Percentiles rank a stretch among this genome's conserved stretches.
Evolutionary conservation across 345 rosid genomes (phyloP).

Genomic region (Sisymbrium irio): DNA sequence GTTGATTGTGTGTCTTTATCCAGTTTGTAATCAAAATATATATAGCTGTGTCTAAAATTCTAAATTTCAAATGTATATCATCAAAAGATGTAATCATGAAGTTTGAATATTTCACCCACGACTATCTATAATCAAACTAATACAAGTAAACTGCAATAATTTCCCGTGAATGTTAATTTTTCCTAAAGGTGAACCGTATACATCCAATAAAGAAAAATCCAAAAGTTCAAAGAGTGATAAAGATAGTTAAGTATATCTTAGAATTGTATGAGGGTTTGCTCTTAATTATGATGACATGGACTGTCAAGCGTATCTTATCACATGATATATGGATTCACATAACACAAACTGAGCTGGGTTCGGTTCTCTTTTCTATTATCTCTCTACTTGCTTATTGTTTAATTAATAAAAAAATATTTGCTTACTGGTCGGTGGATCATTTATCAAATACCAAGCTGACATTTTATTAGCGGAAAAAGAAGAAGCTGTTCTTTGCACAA

Average conservation of each 20-base stretch:
- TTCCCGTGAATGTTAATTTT: too few species aligned
- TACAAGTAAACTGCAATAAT: too few species aligned
- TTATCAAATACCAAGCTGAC: slow-evolving; percentile 15
- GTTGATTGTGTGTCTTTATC: too few species aligned
- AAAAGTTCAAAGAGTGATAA: not conserved
- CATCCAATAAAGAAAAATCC: too few species aligned
- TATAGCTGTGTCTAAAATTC: too few species aligned
- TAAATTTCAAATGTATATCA: too few species aligned
- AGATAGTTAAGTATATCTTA: not conserved
- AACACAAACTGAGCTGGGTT: slow-evolving; percentile 21
- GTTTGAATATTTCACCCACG: too few species aligned
- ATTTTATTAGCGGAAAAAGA: not conserved
- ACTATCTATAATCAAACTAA: too few species aligned
- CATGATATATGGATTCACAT: slow-evolving; percentile 8
- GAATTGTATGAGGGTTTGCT: not conserved
- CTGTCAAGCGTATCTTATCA: slow-evolving; percentile 27
- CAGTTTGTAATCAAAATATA: too few species aligned
- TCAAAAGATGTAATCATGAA: too few species aligned
- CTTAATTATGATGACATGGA: slow-evolving; percentile 19
- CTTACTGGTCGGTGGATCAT: slow-evolving; percentile 23
- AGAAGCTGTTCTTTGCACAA: not conserved
- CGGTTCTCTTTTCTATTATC: slow-evolving; percentile 7
- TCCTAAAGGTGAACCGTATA: too few species aligned
- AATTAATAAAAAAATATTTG: not conserved
- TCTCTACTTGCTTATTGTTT: not conserved